Base-by-base conservation (phyloP, 2,329 filamentous ascomycete genomes). In the Cytospora schulzeri region DNA sequence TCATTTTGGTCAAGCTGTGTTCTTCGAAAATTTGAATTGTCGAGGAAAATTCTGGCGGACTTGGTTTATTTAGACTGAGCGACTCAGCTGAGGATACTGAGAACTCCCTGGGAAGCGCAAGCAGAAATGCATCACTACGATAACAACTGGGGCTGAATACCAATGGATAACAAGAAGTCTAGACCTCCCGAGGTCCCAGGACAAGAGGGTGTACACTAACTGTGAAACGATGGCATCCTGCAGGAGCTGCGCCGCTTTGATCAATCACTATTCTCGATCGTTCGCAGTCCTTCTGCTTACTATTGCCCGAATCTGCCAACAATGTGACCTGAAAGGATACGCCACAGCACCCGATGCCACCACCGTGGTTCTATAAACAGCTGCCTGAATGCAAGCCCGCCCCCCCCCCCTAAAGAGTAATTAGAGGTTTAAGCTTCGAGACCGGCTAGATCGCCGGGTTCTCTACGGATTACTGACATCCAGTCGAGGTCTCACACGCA, bases 351-450 rank as follows among this genome's bases (percentile, higher is more conserved):
- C n/a, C 38, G 26, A 62, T 35, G 55, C 35, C 59, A 62, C 59
- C n/a, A 50, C 59, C 22, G 28, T 33, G 35, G 26, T 48, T 48
- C 59, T 62, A 62, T 56, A 56, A 62, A 62, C 59, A 62, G 59
- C 59, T 56, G 59, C 59, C 59, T 62, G 59, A 35, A 50, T 24
- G 51, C 38, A 62, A 31, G 59, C 28, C 55, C 28, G 48, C 41
- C 35, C n/a, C n/a, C n/a, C n/a, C n/a, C n/a, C n/a, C n/a, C n/a
- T n/a, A n/a, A n/a, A n/a, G n/a, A 41, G 54, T n/a, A 48, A 38
- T n/a, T 12, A 51, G 50, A 50, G 50, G 15, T 11, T 35, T n/a
- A 2, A 50, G 29, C 28, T 7, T 56, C 38, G 14, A 24, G 19
- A 19, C 14, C n/a, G 38, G 35, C 8, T 38, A 33, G 52, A 29